phyloP scores from a whole-genome alignment of 371 early-diverging fungal species.

The Lichtheimia ramosa region DNA sequence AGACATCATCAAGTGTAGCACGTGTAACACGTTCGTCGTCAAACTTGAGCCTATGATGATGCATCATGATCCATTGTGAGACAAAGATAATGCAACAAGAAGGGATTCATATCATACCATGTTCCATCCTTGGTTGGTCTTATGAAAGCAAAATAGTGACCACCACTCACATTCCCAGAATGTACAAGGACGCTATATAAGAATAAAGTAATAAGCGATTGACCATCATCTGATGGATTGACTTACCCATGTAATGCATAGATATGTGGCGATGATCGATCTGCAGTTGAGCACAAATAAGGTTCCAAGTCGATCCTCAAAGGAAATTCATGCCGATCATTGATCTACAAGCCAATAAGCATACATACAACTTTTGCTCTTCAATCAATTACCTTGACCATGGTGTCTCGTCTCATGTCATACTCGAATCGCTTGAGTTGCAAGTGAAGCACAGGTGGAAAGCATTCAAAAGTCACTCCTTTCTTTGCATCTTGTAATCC shows the following conservation, averaged over 20 bases:
- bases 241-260: constrained; percentile 84
- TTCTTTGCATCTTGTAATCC: constrained; percentile 98
- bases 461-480: constrained; percentile 92
- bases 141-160: constrained; percentile 97
- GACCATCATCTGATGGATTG: neutral
- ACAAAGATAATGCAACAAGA: too few species aligned
- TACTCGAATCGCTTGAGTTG: constrained; percentile 98
- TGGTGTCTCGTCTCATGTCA: constrained; percentile 86
- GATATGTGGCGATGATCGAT: constrained; percentile 63
- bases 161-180: constrained; percentile 93
- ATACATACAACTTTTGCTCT: too few species aligned
- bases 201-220: neutral
- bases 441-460: constrained; percentile 97
- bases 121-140: constrained; percentile 76
- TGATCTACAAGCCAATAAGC: constrained; percentile 60
- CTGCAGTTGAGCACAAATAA: constrained; percentile 72
- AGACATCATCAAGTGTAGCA: constrained; percentile 82
- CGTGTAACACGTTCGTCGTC: constrained; percentile 97
- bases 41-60: constrained; percentile 74
- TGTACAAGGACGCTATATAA: constrained; percentile 91
- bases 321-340: constrained; percentile 98
- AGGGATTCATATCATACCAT: constrained; percentile 53
- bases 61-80: neutral
- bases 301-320: constrained; percentile 84
- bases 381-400: constrained; percentile 76